These are phyloP conservation scores for Rhizopogon sp. DNA, from an alignment of 768 basidiomycete species.

Conservation along the genomic window DNA sequence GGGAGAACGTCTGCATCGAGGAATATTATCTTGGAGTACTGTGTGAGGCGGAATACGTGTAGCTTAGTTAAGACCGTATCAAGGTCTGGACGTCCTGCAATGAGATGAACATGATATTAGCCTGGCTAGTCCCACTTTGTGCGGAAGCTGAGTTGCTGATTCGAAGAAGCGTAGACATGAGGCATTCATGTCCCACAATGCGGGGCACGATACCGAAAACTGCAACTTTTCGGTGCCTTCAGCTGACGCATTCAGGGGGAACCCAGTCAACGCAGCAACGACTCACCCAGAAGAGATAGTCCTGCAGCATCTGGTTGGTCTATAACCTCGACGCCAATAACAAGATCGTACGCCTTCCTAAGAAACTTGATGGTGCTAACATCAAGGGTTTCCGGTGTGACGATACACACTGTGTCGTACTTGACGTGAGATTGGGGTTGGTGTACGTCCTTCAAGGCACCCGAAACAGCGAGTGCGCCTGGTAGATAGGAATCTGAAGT, in stretches of 20 bases:
- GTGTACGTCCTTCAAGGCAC: slow-evolving; percentile 81
- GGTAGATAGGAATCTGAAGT: slow-evolving; percentile 92
- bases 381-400: slow-evolving; percentile 91
- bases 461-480: slow-evolving; percentile 83
- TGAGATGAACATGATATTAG: slow-evolving; percentile 11
- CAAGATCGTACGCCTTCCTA: slow-evolving; percentile 74
- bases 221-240: not conserved
- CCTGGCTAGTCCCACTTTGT: not conserved
- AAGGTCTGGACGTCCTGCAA: slow-evolving; percentile 87
- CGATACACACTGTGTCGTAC: slow-evolving; percentile 79
- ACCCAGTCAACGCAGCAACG: slow-evolving; percentile 7
- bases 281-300: slow-evolving; percentile 80
- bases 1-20: slow-evolving; percentile 92
- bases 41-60: slow-evolving; percentile 88
- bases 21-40: slow-evolving; percentile 83
- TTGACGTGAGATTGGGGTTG: slow-evolving; percentile 43
- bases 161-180: slow-evolving; percentile 5
- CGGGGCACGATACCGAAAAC: slow-evolving; percentile 2
- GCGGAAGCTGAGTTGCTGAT: not conserved
- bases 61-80: slow-evolving; percentile 93
- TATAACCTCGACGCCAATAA: slow-evolving; percentile 91
- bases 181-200: slow-evolving; percentile 11
- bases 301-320: slow-evolving; percentile 59
- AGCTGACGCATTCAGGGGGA: slow-evolving; percentile 2
- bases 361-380: slow-evolving; percentile 76